Percentiles rank a stretch among this genome's conserved stretches.
Evolutionary conservation across 257 asterid species (phyloP).

Genomic region (Solanum infundibuliforme): DNA sequence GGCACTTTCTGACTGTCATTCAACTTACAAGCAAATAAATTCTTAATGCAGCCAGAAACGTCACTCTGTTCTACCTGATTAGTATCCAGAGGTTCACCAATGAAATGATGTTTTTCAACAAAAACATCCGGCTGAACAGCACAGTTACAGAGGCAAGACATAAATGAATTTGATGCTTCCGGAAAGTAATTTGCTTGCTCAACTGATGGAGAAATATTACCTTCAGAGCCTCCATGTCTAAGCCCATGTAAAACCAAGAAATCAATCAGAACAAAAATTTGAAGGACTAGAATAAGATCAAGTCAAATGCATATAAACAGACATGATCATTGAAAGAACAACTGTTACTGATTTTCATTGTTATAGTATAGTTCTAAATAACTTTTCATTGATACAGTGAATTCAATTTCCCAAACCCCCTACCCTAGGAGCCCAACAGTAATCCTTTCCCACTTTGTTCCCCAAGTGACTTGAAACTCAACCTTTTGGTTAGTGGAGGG

Average conservation of each 20-base stretch:
- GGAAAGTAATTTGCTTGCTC: slow-evolving; percentile 20
- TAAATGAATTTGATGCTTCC: slow-evolving; percentile 14
- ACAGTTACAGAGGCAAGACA: slow-evolving; percentile 16
- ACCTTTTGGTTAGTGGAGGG: background rate
- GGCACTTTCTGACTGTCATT: slow-evolving; percentile 4
- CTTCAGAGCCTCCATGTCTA: slow-evolving; percentile 18
- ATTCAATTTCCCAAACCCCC: background rate
- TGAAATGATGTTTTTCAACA: slow-evolving; percentile 12
- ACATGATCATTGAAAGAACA: background rate
- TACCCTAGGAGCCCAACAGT: background rate
- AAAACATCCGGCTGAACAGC: slow-evolving; percentile 9
- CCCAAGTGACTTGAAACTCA: background rate
- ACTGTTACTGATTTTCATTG: background rate
- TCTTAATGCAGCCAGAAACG: slow-evolving; percentile 16
- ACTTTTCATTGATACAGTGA: background rate
- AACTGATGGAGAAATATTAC: slow-evolving; percentile 10
- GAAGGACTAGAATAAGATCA: background rate
- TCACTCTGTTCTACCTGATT: slow-evolving; percentile 10
- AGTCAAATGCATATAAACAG: background rate
- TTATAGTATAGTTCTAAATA: background rate
- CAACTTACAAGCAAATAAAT: slow-evolving; percentile 15
- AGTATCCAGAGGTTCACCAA: slow-evolving; percentile 5
- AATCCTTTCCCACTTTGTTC: background rate
- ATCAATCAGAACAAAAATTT: background rate
- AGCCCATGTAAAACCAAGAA: background rate